Percentiles rank a stretch among this genome's conserved stretches.
Evolutionary conservation across 202 grass and related monocot genomes (phyloP).

Genomic region (Panicum hallii): DNA sequence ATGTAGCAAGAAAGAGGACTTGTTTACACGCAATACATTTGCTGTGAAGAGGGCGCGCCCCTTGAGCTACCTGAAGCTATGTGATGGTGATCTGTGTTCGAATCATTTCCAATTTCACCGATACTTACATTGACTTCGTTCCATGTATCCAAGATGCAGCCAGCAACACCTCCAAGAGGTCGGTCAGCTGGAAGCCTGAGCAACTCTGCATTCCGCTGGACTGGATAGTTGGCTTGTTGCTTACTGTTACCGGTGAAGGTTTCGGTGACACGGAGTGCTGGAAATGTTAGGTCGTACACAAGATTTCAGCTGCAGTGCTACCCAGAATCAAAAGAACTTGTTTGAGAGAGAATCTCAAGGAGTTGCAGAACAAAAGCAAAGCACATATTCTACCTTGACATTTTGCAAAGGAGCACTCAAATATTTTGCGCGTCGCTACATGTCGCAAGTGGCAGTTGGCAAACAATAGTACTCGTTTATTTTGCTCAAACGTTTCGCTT

Average conservation of each 20-base stretch:
- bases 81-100: background rate
- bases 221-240: background rate
- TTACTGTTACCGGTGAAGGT: background rate
- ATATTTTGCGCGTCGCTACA: background rate
- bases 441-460: background rate
- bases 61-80: slow-evolving; percentile 15
- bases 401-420: background rate
- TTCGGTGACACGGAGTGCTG: background rate
- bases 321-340: background rate
- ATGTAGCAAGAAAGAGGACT: slow-evolving; percentile 45
- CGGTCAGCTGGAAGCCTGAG: background rate
- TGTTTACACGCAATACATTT: slow-evolving; percentile 43
- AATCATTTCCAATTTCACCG: background rate
- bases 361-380: background rate
- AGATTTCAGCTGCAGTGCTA: slow-evolving; percentile 16
- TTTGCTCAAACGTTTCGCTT: background rate
- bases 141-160: slow-evolving; percentile 14
- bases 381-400: background rate
- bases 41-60: slow-evolving; percentile 11
- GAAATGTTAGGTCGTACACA: slow-evolving; percentile 20
- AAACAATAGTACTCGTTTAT: background rate
- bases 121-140: background rate
- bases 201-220: background rate
- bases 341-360: background rate
- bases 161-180: background rate